These are phyloP conservation scores for Amanita bisporigera DNA, from an alignment of 1,284 basidiomycete species.

Conservation along the genomic window DNA sequence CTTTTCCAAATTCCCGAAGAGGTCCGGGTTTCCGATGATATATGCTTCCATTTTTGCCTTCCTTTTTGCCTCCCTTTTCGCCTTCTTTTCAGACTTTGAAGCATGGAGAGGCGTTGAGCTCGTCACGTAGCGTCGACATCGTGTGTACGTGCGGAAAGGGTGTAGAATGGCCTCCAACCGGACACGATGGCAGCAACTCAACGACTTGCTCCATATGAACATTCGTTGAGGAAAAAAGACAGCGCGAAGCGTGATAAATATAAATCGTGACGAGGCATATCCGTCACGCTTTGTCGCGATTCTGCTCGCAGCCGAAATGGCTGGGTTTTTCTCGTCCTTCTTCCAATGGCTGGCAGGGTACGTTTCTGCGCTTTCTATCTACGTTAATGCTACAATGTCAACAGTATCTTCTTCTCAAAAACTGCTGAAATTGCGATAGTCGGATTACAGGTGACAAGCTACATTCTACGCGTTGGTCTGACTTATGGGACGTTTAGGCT, in stretches of 20 bases:
- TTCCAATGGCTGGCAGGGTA: conserved; percentile 73
- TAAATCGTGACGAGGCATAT: neutral
- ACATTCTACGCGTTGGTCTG: neutral
- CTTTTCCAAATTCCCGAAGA: neutral
- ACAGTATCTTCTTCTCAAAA: conserved; percentile 86
- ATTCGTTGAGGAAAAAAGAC: conserved; percentile 3
- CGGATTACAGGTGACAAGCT: conserved; percentile 78
- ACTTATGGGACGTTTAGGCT: conserved; percentile 56
- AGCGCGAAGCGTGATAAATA: neutral
- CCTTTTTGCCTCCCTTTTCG: neutral
- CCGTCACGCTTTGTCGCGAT: neutral
- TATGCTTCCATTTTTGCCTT: neutral
- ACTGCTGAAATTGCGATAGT: conserved; percentile 93
- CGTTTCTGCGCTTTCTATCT: conserved; percentile 19
- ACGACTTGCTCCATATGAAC: conserved; percentile 6
- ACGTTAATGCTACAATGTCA: neutral
- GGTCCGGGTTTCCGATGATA: neutral
- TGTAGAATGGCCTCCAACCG: neutral
- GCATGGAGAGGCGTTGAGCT: neutral
- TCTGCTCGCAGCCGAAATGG: conserved; percentile 48
- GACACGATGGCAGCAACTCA: neutral
- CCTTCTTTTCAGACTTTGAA: neutral
- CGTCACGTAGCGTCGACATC: neutral
- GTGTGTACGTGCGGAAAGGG: neutral
- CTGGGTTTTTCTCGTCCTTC: conserved; percentile 67